These are phyloP conservation scores for Purshia tridentata DNA, from an alignment of 306 rosid species.

Conservation along the genomic window DNA sequence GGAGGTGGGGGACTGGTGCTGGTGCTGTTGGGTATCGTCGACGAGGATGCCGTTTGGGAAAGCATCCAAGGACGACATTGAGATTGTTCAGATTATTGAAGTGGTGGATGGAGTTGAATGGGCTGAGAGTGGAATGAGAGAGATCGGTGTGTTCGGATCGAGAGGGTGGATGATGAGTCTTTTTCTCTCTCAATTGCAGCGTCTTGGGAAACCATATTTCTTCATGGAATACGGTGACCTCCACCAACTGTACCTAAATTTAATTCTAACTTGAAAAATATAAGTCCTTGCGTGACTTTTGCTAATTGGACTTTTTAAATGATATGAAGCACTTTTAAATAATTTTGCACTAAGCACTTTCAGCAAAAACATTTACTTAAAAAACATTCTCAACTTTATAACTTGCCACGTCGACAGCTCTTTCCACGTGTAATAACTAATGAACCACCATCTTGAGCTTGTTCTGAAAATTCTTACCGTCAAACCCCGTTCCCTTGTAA, in stretches of 20 bases:
- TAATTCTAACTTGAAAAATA: too few species aligned
- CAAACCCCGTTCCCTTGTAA: neutral
- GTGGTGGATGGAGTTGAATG: neutral
- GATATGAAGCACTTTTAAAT: too few species aligned
- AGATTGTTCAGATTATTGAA: neutral
- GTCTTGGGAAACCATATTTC: neutral
- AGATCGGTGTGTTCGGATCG: conserved; percentile 23
- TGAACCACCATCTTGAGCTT: too few species aligned
- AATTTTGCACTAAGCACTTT: too few species aligned
- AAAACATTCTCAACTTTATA: too few species aligned
- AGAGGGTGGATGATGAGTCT: neutral
- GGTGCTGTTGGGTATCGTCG: conserved; percentile 38
- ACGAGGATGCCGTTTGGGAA: conserved; percentile 46
- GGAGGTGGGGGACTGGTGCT: conserved; percentile 31
- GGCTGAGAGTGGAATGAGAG: neutral
- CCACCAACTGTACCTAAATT: too few species aligned
- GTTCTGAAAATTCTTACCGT: too few species aligned
- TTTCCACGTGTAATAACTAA: too few species aligned
- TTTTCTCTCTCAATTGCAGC: neutral
- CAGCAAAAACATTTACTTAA: too few species aligned
- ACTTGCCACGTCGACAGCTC: too few species aligned
- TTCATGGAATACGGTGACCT: neutral
- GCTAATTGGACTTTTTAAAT: too few species aligned
- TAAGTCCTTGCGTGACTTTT: too few species aligned
- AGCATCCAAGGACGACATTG: conserved; percentile 65